phyloP scores from a whole-genome alignment of 139 green algal genomes.

The Micractinium conductrix region DNA sequence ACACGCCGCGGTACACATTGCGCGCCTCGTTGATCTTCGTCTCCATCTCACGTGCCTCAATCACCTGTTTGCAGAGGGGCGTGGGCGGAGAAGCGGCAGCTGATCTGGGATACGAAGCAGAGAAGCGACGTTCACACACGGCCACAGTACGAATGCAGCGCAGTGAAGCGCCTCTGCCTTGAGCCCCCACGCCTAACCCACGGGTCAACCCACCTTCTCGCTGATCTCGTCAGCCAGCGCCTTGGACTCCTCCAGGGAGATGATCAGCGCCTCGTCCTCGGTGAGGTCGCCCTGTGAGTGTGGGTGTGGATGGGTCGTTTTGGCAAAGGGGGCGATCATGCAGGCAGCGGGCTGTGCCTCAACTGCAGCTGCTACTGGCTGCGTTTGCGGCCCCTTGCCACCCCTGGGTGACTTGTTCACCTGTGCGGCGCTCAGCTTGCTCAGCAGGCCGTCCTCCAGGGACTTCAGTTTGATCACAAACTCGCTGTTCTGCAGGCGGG shows the following conservation, averaged over 20 bases:
- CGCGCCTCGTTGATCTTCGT: slow-evolving; percentile 77
- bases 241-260: slow-evolving; percentile 87
- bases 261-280: slow-evolving; percentile 90
- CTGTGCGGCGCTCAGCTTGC: slow-evolving; percentile 80
- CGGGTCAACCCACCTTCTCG: slow-evolving; percentile 57
- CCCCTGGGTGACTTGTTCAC: too few relatives aligned
- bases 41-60: slow-evolving; percentile 49
- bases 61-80: too few relatives aligned
- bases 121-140: too few relatives aligned
- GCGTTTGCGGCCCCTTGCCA: too few relatives aligned
- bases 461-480: slow-evolving; percentile 88
- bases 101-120: too few relatives aligned
- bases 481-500: slow-evolving; percentile 55
- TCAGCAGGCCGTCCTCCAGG: slow-evolving; percentile 91
- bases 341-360: too few relatives aligned
- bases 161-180: not conserved
- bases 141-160: too few relatives aligned
- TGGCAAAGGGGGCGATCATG: too few relatives aligned
- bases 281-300: slow-evolving; percentile 94
- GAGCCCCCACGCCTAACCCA: not conserved
- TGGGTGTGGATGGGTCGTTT: too few relatives aligned
- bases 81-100: too few relatives aligned
- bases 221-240: slow-evolving; percentile 84
- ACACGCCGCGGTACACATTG: slow-evolving; percentile 80
- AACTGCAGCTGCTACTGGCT: too few relatives aligned